Conservation (phyloP, 1,139 yeast genomes). For the Magnusiomyces fungicola region DNA sequence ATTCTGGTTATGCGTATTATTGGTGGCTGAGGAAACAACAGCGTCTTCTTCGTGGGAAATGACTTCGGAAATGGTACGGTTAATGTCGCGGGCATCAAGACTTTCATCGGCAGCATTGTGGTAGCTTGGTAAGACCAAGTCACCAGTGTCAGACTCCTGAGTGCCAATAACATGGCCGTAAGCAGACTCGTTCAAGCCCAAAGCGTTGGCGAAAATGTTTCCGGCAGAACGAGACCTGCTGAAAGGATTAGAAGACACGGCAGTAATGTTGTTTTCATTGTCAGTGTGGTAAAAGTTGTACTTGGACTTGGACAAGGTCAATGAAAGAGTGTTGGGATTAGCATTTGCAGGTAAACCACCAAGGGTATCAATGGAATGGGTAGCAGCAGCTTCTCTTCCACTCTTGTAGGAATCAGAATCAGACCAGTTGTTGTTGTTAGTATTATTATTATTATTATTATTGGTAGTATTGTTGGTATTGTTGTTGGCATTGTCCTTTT, state of each 20-base stretch:
- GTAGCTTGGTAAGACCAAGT: slow-evolving; percentile 1
- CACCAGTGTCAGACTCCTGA: slow-evolving; percentile 12
- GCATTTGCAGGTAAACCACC: too few species aligned
- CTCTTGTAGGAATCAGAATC: too few species aligned
- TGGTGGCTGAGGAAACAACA: too few species aligned
- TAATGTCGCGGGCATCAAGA: too few species aligned
- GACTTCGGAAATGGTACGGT: not conserved
- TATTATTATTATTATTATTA: too few species aligned
- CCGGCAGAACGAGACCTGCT: not conserved
- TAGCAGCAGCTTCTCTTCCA: too few species aligned
- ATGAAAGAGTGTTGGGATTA: too few species aligned
- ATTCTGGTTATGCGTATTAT: too few species aligned
- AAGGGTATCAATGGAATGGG: too few species aligned
- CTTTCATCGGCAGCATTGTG: too few species aligned
- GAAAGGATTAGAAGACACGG: slow-evolving; percentile 7
- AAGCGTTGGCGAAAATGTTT: not conserved
- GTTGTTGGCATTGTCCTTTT: not conserved
- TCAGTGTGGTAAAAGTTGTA: not conserved
- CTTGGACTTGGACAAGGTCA: too few species aligned
- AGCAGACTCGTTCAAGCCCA: not conserved
- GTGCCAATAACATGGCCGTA: slow-evolving; percentile 12
- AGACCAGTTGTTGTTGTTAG: too few species aligned
- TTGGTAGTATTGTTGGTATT: not conserved
- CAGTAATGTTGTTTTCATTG: slow-evolving; percentile 4
- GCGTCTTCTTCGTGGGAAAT: not conserved